phyloP scores from a whole-genome alignment of 2,329 filamentous ascomycete genomes.

The Emmonsiellopsis sp. region DNA sequence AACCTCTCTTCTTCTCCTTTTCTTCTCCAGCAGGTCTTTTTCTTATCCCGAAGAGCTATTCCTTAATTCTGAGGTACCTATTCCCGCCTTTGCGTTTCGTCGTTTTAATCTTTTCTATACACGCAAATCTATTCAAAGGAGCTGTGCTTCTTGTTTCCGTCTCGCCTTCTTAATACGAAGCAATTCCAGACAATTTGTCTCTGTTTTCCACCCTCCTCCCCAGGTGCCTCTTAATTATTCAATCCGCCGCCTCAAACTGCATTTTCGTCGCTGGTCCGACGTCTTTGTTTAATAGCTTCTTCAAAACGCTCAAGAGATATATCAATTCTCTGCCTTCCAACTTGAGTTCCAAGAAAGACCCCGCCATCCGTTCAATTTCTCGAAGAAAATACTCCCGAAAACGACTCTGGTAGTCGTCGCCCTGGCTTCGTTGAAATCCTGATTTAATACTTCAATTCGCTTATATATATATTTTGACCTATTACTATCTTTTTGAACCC shows the following conservation, averaged over 20 bases:
- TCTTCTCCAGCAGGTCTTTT: constrained; percentile 53
- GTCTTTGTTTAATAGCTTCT: constrained; percentile 13
- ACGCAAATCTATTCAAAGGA: constrained; percentile 4
- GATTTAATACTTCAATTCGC: neutral
- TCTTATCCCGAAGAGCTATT: constrained; percentile 20
- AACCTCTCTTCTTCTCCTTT: constrained; percentile 27
- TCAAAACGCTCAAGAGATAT: neutral
- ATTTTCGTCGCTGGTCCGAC: constrained; percentile 13
- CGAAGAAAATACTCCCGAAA: neutral
- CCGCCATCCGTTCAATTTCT: neutral
- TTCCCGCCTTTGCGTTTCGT: constrained; percentile 29
- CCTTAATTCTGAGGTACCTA: constrained; percentile 17
- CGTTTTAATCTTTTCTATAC: constrained; percentile 18
- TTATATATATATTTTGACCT: neutral
- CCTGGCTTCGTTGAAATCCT: neutral
- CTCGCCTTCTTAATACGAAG: neutral
- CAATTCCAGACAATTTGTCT: neutral
- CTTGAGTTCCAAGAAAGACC: neutral
- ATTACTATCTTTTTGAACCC: neutral
- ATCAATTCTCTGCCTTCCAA: constrained; percentile 1
- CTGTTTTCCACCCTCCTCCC: neutral
- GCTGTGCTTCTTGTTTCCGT: constrained; percentile 8
- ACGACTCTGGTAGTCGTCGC: constrained; percentile 2
- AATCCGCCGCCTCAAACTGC: constrained; percentile 1
- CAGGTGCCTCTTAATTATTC: constrained; percentile 10